Conservation (phyloP, 1,139 yeast genomes). For the Taphrina sp. region DNA sequence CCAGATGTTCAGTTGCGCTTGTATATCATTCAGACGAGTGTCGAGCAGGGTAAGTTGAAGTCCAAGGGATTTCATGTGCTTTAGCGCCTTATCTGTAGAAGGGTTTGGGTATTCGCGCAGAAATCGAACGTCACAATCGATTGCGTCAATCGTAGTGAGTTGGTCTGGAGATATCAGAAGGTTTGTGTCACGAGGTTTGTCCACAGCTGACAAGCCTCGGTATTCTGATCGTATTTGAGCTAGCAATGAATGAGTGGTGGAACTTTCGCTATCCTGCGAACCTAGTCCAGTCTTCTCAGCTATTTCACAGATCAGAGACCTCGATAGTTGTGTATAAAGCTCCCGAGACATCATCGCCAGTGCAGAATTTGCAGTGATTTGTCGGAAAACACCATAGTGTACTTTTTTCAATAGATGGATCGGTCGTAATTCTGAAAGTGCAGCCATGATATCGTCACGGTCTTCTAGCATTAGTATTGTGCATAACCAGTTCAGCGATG, state of each 20-base stretch:
- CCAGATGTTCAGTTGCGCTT: neutral
- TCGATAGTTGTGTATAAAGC: neutral
- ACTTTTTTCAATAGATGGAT: neutral
- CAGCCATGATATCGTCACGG: neutral
- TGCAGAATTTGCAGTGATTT: neutral
- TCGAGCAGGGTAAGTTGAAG: neutral
- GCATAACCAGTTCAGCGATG: neutral
- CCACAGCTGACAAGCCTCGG: neutral
- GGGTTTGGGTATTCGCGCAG: neutral
- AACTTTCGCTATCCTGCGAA: neutral
- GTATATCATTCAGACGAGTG: neutral
- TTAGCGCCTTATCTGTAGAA: neutral
- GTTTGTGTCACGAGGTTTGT: neutral
- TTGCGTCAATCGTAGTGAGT: neutral
- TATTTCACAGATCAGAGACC: neutral
- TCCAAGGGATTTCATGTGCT: neutral
- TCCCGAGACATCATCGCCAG: slow-evolving; percentile 3
- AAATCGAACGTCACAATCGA: neutral
- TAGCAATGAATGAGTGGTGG: too few species aligned
- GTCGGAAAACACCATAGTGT: slow-evolving; percentile 1
- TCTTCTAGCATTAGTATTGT: neutral
- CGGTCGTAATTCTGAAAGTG: neutral
- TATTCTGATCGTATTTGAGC: too few species aligned
- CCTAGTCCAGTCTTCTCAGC: neutral
- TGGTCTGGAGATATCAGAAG: neutral